These are phyloP conservation scores for Physcomitrium patens DNA, from an alignment of 225 moss, liverwort and hornwort species.

Conservation along the genomic window DNA sequence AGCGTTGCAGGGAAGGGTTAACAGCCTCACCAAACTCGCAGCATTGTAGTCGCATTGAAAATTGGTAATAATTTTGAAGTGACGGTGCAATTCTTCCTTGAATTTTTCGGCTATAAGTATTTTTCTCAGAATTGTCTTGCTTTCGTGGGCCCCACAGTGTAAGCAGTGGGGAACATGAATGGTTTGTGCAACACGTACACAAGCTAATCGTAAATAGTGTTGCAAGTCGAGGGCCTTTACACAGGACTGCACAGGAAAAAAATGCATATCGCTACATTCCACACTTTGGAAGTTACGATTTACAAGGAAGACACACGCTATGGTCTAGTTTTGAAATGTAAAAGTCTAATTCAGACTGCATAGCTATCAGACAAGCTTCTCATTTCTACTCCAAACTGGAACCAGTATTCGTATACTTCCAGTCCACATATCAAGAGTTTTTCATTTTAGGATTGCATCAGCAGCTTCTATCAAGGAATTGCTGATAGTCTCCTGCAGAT, in stretches of 20 bases:
- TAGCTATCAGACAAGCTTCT: too few relatives aligned
- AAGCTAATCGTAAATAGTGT: neutral
- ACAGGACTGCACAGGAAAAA: neutral
- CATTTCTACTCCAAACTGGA: neutral
- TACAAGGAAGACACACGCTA: neutral
- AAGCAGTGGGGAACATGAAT: neutral
- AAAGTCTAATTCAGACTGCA: too few relatives aligned
- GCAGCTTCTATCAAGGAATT: conserved; percentile 44
- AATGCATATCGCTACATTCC: neutral
- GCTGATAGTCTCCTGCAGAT: conserved; percentile 62
- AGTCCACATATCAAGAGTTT: neutral
- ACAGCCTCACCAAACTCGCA: neutral
- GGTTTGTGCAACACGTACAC: conserved; percentile 18
- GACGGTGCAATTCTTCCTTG: neutral
- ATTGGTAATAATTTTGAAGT: neutral
- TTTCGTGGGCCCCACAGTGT: neutral
- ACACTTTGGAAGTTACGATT: neutral
- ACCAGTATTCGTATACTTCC: neutral
- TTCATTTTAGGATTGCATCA: conserved; percentile 45
- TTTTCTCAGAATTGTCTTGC: neutral
- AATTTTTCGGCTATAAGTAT: neutral
- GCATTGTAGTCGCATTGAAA: neutral
- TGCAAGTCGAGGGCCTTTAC: conserved; percentile 24
- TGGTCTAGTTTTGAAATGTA: too few relatives aligned
- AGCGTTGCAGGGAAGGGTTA: neutral